A percentile compares a stretch with the other conserved stretches of the same genome.
phyloP scores from a whole-genome alignment of 805 yeast species.

The Cyberlindnera euphorbiiphila region DNA sequence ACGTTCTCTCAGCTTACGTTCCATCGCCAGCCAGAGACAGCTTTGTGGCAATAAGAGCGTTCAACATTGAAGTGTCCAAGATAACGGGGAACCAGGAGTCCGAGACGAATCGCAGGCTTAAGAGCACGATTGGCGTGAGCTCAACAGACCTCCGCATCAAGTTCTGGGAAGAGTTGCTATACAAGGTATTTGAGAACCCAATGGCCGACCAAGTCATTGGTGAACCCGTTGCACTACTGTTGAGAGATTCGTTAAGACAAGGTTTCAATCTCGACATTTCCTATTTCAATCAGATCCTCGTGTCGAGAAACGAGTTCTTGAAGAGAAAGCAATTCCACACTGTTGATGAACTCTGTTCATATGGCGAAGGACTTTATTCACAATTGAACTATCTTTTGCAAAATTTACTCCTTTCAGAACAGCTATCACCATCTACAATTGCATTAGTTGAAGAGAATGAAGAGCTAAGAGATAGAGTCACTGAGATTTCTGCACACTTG shows the following conservation, averaged over 20 bases:
- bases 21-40: constrained; percentile 63
- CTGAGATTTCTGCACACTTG: constrained; percentile 70
- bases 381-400: constrained; percentile 69
- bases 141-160: constrained; percentile 49
- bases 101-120: constrained; percentile 32
- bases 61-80: constrained; percentile 60
- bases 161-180: constrained; percentile 68
- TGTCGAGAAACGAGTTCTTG: constrained; percentile 52
- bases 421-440: constrained; percentile 52
- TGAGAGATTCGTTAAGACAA: constrained; percentile 48
- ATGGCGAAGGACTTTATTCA: constrained; percentile 77
- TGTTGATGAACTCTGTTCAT: constrained; percentile 60
- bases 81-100: constrained; percentile 26
- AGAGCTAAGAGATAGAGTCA: constrained; percentile 39
- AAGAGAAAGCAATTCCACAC: constrained; percentile 43
- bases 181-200: constrained; percentile 40
- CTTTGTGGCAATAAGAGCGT: constrained; percentile 59
- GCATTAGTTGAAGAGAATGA: constrained; percentile 44
- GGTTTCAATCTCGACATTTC: constrained; percentile 49
- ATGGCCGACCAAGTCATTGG: constrained; percentile 37
- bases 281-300: constrained; percentile 56
- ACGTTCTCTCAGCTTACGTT: constrained; percentile 61
- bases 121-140: constrained; percentile 20
- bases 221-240: constrained; percentile 62
- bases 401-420: constrained; percentile 52